A percentile compares a stretch with the other conserved stretches of the same genome.
Evolutionary conservation across 1,284 basidiomycete genomes (phyloP).

Genomic region (Cryptococcus sp.): DNA sequence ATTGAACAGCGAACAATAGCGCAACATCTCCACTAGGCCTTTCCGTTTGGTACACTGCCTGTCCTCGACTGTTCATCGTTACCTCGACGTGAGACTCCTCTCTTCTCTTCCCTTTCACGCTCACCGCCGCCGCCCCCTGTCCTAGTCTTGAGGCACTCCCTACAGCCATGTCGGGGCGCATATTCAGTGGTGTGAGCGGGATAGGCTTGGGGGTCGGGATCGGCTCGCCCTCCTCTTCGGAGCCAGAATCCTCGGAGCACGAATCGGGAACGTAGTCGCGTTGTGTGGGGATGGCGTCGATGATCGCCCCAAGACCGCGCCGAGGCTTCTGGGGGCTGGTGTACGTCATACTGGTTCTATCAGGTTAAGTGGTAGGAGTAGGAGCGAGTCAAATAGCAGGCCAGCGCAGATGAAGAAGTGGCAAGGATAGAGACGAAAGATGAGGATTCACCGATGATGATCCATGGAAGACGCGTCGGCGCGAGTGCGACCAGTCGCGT

Average conservation of each 20-base stretch:
- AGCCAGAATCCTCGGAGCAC: slow-evolving; percentile 24
- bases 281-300: slow-evolving; percentile 21
- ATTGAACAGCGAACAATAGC: slow-evolving; percentile 43
- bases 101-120: slow-evolving; percentile 3
- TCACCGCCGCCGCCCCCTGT: background rate
- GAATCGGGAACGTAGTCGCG: slow-evolving; percentile 26
- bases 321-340: background rate
- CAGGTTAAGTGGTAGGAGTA: too few species aligned
- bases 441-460: background rate
- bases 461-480: too few species aligned
- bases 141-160: background rate
- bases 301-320: slow-evolving; percentile 15
- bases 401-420: background rate
- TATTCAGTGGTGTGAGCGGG: slow-evolving; percentile 7
- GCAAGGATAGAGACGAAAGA: background rate
- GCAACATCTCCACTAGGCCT: slow-evolving; percentile 6
- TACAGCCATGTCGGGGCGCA: background rate
- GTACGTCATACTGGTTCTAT: background rate
- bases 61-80: slow-evolving; percentile 20
- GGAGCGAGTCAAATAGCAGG: too few species aligned
- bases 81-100: slow-evolving; percentile 11
- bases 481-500: too few species aligned
- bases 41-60: slow-evolving; percentile 21
- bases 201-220: slow-evolving; percentile 9
- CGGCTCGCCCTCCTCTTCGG: slow-evolving; percentile 3